A percentile compares a stretch with the other conserved stretches of the same genome.
Conservation (phyloP, 805 yeast species). For the Lachancea dasiensis region DNA sequence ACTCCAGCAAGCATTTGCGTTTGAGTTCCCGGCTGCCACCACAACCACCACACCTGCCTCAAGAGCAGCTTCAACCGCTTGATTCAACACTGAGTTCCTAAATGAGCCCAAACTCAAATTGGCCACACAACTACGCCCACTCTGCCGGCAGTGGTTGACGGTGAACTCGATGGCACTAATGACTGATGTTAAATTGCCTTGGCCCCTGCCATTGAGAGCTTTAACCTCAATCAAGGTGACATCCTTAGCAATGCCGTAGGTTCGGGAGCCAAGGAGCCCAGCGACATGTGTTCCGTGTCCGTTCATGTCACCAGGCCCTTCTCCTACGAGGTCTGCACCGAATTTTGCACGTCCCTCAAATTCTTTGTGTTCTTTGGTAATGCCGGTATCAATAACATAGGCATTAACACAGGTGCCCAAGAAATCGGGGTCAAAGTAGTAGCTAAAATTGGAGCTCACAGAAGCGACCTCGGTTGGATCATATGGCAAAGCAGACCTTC, state of each 20-base stretch:
- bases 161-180: slow-evolving; percentile 63
- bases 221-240: slow-evolving; percentile 65
- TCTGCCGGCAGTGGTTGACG: slow-evolving; percentile 46
- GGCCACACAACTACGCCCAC: slow-evolving; percentile 50
- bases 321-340: slow-evolving; percentile 60
- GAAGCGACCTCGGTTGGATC: slow-evolving; percentile 16
- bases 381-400: slow-evolving; percentile 83
- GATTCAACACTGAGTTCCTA: slow-evolving; percentile 58
- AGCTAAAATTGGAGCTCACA: slow-evolving; percentile 32
- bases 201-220: slow-evolving; percentile 61
- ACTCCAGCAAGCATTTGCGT: slow-evolving; percentile 69
- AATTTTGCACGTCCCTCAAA: slow-evolving; percentile 53
- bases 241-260: slow-evolving; percentile 78
- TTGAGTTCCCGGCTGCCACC: slow-evolving; percentile 84
- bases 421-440: slow-evolving; percentile 41
- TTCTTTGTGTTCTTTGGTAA: slow-evolving; percentile 53
- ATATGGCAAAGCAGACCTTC: slow-evolving; percentile 35
- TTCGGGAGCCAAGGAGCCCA: slow-evolving; percentile 72
- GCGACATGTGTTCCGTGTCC: slow-evolving; percentile 97
- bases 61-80: slow-evolving; percentile 70
- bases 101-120: slow-evolving; percentile 79
- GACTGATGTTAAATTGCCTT: slow-evolving; percentile 62
- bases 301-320: slow-evolving; percentile 56
- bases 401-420: slow-evolving; percentile 61
- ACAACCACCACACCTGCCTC: slow-evolving; percentile 66